Evolutionary conservation across 2,329 filamentous ascomycete species (phyloP).

Genomic region (Balansia obtecta): DNA sequence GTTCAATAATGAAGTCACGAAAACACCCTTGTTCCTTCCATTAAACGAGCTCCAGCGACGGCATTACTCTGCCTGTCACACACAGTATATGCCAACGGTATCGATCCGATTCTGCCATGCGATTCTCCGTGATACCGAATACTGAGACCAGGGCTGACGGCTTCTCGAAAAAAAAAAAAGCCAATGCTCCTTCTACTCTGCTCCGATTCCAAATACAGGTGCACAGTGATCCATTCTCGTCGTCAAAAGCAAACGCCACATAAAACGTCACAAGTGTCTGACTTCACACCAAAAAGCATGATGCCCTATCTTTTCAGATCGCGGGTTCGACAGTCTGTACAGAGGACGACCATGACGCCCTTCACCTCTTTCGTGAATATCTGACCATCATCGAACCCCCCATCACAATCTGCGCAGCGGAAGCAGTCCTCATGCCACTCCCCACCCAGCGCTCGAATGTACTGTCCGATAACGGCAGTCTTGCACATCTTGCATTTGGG

Average conservation of each 20-base stretch:
- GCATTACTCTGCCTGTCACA: neutral
- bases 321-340: slow-evolving; percentile 45
- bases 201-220: slow-evolving; percentile 2
- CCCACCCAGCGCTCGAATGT: slow-evolving; percentile 74
- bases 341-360: slow-evolving; percentile 42
- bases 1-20: neutral
- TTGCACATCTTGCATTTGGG: slow-evolving; percentile 82
- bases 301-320: slow-evolving; percentile 40
- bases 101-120: neutral
- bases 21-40: neutral
- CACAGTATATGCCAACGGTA: neutral
- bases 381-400: slow-evolving; percentile 51
- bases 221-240: neutral
- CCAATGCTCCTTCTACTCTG: neutral
- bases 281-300: neutral
- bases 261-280: neutral
- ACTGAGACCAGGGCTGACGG: neutral
- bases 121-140: neutral
- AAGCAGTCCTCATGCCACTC: slow-evolving; percentile 96
- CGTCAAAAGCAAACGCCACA: neutral
- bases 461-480: slow-evolving; percentile 75
- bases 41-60: neutral
- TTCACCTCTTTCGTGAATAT: slow-evolving; percentile 46
- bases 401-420: slow-evolving; percentile 54
- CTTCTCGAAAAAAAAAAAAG: neutral